Evolutionary conservation across 257 asterid species (phyloP).

Genomic region (Lycium ferocissimum): DNA sequence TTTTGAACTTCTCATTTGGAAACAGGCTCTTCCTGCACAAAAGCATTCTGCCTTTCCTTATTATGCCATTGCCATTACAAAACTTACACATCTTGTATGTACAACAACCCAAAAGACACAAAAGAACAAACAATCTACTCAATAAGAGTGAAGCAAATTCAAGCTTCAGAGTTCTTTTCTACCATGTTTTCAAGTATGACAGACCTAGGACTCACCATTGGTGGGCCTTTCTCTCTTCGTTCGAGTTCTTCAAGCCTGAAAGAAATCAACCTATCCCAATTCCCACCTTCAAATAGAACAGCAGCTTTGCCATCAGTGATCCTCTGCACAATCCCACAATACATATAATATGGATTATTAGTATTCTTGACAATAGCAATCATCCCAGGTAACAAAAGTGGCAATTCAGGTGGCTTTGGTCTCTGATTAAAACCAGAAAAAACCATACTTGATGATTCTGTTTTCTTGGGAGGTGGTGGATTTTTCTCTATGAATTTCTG

Average conservation of each 20-base stretch:
- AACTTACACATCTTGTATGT: not conserved
- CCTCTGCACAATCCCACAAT: constrained; percentile 90
- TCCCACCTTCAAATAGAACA: constrained; percentile 90
- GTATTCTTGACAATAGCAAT: constrained; percentile 84
- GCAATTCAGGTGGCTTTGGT: constrained; percentile 73
- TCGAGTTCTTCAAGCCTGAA: constrained; percentile 86
- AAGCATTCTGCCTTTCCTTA: not conserved
- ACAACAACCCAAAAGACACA: constrained; percentile 12
- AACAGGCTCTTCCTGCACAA: not conserved
- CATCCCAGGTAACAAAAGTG: constrained; percentile 88
- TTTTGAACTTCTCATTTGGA: not conserved
- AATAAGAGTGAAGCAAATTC: not conserved
- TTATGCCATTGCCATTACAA: constrained; percentile 17
- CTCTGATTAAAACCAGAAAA: constrained; percentile 47
- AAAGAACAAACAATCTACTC: constrained; percentile 1
- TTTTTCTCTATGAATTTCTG: constrained; percentile 65
- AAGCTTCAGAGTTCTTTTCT: constrained; percentile 41
- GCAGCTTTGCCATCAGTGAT: constrained; percentile 91
- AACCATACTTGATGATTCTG: constrained; percentile 26
- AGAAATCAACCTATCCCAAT: constrained; percentile 76
- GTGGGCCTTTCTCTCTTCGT: constrained; percentile 84
- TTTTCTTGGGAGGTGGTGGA: constrained; percentile 72
- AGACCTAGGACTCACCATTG: constrained; percentile 82
- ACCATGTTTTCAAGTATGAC: constrained; percentile 61
- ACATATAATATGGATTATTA: constrained; percentile 70